Evolutionary conservation across 2,329 filamentous ascomycete species (phyloP), one percentile per base, ranked within the genome.

Genomic region (Pyricularia grisea): DNA sequence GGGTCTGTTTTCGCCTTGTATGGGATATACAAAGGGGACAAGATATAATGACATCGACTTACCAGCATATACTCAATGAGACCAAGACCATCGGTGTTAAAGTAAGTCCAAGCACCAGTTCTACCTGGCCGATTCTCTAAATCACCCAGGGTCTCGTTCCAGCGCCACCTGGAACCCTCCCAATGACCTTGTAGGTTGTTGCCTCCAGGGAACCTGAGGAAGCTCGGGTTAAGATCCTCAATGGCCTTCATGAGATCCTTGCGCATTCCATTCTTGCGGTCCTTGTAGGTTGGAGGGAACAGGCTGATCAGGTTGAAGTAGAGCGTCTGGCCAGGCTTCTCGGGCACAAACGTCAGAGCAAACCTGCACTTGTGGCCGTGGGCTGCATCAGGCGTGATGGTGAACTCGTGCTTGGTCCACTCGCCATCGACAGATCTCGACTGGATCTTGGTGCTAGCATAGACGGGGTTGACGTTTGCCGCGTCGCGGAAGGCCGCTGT

Each of bases 131-230:
- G 81, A 68, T 83, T 77, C 67, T 81, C 79, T 0, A 88, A 79
- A 1, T 84, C 84, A 0, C 85, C 85, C 36, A 88, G 77, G 0
- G 83, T 84, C 68, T 85, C 77, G 72, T 84, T 83, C 83, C 83
- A 85, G 72, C 84, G 79, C 83, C 83, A 85, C 73, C 76, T 80
- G 3, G 77, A 79, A 63, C 73, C 74, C 71, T 81, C 79, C 27
- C 77, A 80, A 66, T 77, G 74, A 0, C 83, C 83, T 73, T 85
- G 82, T 1, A 89, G 76, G 79, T 88, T 89, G 74, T 89, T 89
- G 9, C 87, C 88, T 7, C 89, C 89, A 0, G 89, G 88, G 69
- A 90, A 85, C 20, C 89, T 83, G 61, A 91, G 81, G 72, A 90
- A 84, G n/a, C 81, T 82, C 0, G 84, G 83, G 67, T 85, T 83